Percentiles rank a stretch among this genome's conserved stretches.
These are phyloP conservation scores for Hyphochytrium catenoides DNA, from an alignment of 352 stramenopile genomes.

Conservation along the genomic window DNA sequence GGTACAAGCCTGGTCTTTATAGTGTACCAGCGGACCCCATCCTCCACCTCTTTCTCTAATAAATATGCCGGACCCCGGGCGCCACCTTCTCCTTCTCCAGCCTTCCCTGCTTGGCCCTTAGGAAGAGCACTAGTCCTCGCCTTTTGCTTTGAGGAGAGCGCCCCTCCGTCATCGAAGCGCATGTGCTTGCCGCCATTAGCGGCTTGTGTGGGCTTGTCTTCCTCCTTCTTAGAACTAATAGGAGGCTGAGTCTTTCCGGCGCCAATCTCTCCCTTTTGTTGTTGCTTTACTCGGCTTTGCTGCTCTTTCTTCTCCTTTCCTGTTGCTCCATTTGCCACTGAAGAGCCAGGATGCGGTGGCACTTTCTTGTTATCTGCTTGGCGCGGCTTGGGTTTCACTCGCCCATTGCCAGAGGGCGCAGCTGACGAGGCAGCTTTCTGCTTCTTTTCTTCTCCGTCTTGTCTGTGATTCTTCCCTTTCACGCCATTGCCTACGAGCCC, in stretches of 20 bases:
- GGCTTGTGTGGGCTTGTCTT: constrained; percentile 1
- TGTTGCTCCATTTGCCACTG: no score
- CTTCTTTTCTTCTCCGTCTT: no score
- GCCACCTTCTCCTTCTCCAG: constrained; percentile 9
- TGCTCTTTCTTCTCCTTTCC: constrained; percentile 1
- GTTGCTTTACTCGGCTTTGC: constrained; percentile 4
- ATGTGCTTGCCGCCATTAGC: not conserved
- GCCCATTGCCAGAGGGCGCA: no score
- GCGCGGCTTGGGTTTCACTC: no score
- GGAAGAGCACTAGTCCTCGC: not conserved
- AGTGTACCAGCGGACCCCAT: constrained; percentile 11
- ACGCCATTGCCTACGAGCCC: no score
- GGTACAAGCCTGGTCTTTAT: constrained; percentile 9
- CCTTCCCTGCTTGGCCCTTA: constrained; percentile 5
- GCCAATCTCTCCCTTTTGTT: not conserved
- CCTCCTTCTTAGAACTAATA: not conserved
- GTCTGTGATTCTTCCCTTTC: no score
- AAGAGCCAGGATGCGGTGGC: no score
- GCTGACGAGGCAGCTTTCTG: no score
- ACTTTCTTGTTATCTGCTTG: no score
- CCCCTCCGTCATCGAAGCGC: not conserved
- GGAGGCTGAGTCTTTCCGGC: not conserved
- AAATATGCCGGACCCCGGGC: constrained; percentile 9
- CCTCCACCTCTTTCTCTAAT: no score
- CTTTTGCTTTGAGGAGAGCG: not conserved